These are phyloP conservation scores for Lanmaoa rubissima DNA, from an alignment of 768 basidiomycete species.

Conservation along the genomic window DNA sequence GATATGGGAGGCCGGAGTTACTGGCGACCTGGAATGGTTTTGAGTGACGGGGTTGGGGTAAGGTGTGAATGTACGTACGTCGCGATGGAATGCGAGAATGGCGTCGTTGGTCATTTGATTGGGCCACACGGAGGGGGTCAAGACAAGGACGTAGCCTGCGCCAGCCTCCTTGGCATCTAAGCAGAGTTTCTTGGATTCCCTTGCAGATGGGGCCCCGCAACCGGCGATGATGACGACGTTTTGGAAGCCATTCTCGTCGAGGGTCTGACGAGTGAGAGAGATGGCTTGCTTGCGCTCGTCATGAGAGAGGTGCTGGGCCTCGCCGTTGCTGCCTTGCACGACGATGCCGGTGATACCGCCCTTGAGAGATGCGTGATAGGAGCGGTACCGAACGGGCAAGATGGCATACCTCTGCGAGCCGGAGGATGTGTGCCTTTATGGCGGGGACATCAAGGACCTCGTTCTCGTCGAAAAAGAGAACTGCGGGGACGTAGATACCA, in stretches of 20 bases:
- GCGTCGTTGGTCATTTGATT: constrained; percentile 60
- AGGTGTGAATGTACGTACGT: constrained; percentile 37
- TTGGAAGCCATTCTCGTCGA: constrained; percentile 69
- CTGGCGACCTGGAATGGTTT: constrained; percentile 53
- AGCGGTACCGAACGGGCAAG: constrained; percentile 5
- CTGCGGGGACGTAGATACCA: constrained; percentile 77
- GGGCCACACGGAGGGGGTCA: constrained; percentile 72
- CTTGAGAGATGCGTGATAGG: constrained; percentile 35
- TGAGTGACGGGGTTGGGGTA: background rate
- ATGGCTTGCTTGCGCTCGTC: constrained; percentile 68
- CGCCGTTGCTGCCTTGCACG: constrained; percentile 73
- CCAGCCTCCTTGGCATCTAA: constrained; percentile 76
- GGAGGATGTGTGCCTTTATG: constrained; percentile 66
- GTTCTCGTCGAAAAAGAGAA: constrained; percentile 67
- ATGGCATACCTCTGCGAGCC: constrained; percentile 60
- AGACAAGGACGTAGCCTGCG: constrained; percentile 75
- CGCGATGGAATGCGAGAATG: constrained; percentile 63
- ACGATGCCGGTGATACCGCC: constrained; percentile 72
- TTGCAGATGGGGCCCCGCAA: constrained; percentile 77
- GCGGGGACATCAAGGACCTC: constrained; percentile 69
- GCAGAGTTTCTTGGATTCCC: constrained; percentile 70
- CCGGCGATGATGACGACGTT: constrained; percentile 75
- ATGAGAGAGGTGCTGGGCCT: constrained; percentile 73
- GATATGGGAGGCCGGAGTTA: constrained; percentile 62
- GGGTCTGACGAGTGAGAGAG: constrained; percentile 60